Conservation (phyloP, 164 flowering plant genomes). For the Vitis amurensis region DNA sequence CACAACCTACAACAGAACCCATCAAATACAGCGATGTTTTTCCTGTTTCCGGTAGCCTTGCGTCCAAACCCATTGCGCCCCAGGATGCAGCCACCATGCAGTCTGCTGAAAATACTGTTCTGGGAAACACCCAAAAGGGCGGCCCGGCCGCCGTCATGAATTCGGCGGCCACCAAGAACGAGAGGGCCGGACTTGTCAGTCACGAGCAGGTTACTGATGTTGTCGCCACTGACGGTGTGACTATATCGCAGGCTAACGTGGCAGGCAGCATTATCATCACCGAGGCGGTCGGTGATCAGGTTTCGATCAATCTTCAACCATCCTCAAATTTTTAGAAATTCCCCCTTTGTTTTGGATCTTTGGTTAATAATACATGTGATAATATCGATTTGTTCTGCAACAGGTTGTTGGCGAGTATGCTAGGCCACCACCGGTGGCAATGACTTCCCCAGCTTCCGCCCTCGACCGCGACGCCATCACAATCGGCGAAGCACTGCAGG, state of each 20-base stretch:
- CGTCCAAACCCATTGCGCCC: slow-evolving; percentile 38
- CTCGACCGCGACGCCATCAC: slow-evolving; percentile 23
- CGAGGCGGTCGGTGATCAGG: slow-evolving; percentile 49
- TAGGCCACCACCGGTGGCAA: slow-evolving; percentile 3
- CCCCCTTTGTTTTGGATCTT: too few species aligned
- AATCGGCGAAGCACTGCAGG: slow-evolving; percentile 55
- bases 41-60: slow-evolving; percentile 45
- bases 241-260: slow-evolving; percentile 11
- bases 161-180: slow-evolving; percentile 41
- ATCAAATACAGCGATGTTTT: slow-evolving; percentile 62
- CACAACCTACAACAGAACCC: slow-evolving; percentile 22
- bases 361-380: too few species aligned
- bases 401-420: slow-evolving; percentile 25
- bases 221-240: slow-evolving; percentile 26
- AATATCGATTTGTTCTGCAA: background rate
- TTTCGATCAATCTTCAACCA: background rate
- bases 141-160: slow-evolving; percentile 58
- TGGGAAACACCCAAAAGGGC: slow-evolving; percentile 43
- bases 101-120: slow-evolving; percentile 37
- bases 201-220: slow-evolving; percentile 14
- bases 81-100: slow-evolving; percentile 53
- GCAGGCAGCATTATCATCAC: slow-evolving; percentile 29
- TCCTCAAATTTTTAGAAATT: too few species aligned
- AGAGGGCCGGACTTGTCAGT: slow-evolving; percentile 29
- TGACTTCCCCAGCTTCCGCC: slow-evolving; percentile 6